Evolutionary conservation across 164 flowering plant species (phyloP), one percentile per base, ranked within the genome.

Genomic region (Vitis riparia): DNA sequence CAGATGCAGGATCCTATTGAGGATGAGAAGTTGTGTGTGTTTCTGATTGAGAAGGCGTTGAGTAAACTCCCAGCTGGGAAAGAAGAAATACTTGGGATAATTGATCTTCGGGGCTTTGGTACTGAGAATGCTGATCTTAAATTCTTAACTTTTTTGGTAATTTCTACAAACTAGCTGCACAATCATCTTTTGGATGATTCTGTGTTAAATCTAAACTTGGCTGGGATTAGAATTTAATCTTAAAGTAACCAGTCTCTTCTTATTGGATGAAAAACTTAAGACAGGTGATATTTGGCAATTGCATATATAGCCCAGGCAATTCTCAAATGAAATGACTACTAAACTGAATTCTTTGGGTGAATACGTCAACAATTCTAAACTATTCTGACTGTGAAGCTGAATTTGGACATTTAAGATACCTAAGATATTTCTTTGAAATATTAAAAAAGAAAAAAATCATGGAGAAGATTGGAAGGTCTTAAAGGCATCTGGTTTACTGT

Each of bases 61-160:
- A 81, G 82, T 70, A 84, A 73, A 75, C 91, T 91, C 57, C 96
- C 99, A 55, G 70, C 81, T 70, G 93, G 94, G 9, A 78, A 84
- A 80, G 88, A 85, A 66, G 80, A 89, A 63, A 84, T 94, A 69
- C 91, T 92, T 66, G 93, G 89, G 65, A 84, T 92, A 75, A 58
- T 92, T 77, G 97, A 94, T 73, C 91, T 94, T 50, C 80, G 90
- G 5, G 95, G 93, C 17, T 94, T 88, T 67, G 66, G 88, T 53
- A 61, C 82, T 49, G 83, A 84, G 62, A 94, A 94, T 82, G 89
- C 91, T 60, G 97, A 94, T 82, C 62, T 92, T 19, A 81, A 75
- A 48, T 94, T 88, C 81, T 17, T 92, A 58, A 92, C 89, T 23
- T 94, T 94, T 75, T 47, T 92, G 92, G 97, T 94, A 91, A 85